A percentile compares a stretch with the other conserved stretches of the same genome.
Conservation (phyloP, 106 monocot genomes). For the Allium sativum region DNA sequence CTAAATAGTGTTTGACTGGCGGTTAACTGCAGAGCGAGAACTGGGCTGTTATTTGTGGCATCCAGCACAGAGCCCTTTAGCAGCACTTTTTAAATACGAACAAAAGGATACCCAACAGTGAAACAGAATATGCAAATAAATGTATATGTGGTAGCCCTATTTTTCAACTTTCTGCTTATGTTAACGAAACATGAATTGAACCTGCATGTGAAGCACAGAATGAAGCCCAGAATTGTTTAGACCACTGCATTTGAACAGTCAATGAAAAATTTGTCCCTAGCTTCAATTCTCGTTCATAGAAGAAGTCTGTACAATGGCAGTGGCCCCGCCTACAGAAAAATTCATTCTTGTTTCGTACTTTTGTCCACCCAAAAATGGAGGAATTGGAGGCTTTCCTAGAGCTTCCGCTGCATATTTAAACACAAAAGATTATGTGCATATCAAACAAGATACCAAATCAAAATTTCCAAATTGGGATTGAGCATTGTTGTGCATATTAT, state of each 20-base stretch:
- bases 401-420: constrained; percentile 19
- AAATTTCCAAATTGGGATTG: background rate
- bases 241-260: constrained; percentile 28
- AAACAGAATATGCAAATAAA: too few species aligned
- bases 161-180: too few species aligned
- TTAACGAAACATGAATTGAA: background rate
- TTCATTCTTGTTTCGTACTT: constrained; percentile 22
- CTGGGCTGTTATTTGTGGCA: too few species aligned
- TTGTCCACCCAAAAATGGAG: constrained; percentile 12
- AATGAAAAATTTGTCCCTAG: constrained; percentile 12
- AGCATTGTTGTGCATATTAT: too few species aligned
- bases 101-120: too few species aligned
- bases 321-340: constrained; percentile 28
- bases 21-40: too few species aligned
- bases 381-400: constrained; percentile 25
- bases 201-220: constrained; percentile 14
- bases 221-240: constrained; percentile 20
- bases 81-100: too few species aligned
- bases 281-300: constrained; percentile 7
- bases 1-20: too few species aligned
- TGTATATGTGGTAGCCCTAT: too few species aligned
- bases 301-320: constrained; percentile 22
- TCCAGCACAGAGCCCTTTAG: too few species aligned
- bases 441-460: background rate
- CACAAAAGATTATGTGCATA: too few species aligned